Evolutionary conservation across 129 eudicot species (phyloP), one percentile per base, ranked within the genome.

Genomic region (Flaveria trinervia): DNA sequence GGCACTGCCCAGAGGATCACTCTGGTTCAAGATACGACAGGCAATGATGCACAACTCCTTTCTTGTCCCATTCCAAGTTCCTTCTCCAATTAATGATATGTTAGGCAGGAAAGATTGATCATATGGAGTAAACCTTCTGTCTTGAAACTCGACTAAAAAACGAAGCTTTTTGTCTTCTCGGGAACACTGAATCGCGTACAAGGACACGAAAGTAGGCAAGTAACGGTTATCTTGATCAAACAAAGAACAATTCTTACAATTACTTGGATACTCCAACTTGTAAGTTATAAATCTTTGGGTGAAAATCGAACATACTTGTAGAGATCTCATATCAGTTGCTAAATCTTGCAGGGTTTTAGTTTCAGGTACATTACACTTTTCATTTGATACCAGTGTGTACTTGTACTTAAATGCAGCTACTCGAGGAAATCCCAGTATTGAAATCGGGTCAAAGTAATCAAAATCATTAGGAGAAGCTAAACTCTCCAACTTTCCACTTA

Each of bases 1-100:
- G 56, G 83, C 86, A 78, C 70, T 61, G 11, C 76, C 83, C 54
- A 67, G 55, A 10, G 78, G 28, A 74, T 30, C 76, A 39, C 22
- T 22, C 10, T 86, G 72, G 74, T 81, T 81, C 79, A 81, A 26
- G 30, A 92, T 77, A 69, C 72, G 72, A 67, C 98, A 92, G 11
- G 85, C 92, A 51, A 82, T 72, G 36, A 88, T 75, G 51, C 77
- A 71, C 72, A 90, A 13, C 77, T 66, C 79, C 23, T 82, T 86
- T 44, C 64, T 83, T 77, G 71, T 85, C 15, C 41, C 87, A 57
- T 88, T 85, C 96, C 98, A 92, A 8, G 86, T 72, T 56, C 92
- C 98, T 74, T 92, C 96, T 17, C 90, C 98, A 44, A 90, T 81
- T 67, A 88, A 72, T 2, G 89, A 46, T 51, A 84, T 75, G 18